phyloP scores from a whole-genome alignment of 2,329 filamentous ascomycete species.

The Fusarium anthophilum region DNA sequence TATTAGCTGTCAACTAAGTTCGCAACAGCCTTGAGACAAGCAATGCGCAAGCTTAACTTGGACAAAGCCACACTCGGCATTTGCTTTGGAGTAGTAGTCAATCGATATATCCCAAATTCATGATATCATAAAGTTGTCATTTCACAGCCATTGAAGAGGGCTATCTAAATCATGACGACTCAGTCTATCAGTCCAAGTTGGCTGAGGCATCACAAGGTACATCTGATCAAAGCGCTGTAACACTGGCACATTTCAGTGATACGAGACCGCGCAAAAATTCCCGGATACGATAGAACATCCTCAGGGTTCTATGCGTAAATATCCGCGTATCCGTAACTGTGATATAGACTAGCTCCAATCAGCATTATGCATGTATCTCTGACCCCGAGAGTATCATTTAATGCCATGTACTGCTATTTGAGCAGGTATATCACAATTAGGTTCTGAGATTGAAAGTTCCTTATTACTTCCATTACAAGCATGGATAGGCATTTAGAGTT shows the following conservation, averaged over 20 bases:
- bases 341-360: rapidly evolving
- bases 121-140: not conserved
- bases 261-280: not conserved
- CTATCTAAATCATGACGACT: not conserved
- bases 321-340: not conserved
- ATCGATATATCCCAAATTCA: not conserved
- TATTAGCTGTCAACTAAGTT: not conserved
- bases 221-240: not conserved
- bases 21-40: not conserved
- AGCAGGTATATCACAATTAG: not conserved
- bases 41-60: not conserved
- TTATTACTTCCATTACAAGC: too few species aligned
- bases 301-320: not conserved
- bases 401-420: not conserved
- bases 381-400: too few species aligned
- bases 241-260: not conserved
- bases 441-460: rapidly evolving
- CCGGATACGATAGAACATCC: too few species aligned
- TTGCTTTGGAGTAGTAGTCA: not conserved
- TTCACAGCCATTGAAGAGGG: not conserved
- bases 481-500: not conserved
- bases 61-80: not conserved
- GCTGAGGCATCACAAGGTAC: not conserved
- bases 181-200: not conserved
- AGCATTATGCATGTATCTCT: rapidly evolving